Conservation (phyloP, 495 filamentous ascomycete genomes). For the Xylaria cubensis region DNA sequence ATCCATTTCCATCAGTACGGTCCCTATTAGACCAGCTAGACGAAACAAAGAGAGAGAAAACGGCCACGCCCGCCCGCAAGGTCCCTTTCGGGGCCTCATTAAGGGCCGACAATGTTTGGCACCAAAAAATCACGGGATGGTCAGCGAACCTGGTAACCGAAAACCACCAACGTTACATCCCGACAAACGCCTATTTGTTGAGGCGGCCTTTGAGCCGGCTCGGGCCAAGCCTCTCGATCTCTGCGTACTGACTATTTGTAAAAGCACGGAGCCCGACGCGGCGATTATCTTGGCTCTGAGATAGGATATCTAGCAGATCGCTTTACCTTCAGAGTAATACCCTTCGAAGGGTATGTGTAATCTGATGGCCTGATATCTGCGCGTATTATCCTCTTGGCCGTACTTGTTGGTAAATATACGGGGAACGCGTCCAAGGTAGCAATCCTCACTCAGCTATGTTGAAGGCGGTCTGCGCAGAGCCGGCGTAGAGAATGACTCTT, state of each 20-base stretch:
- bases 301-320: not conserved
- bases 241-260: not conserved
- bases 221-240: not conserved
- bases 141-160: not conserved
- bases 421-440: not conserved
- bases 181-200: not conserved
- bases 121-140: not conserved
- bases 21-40: not conserved
- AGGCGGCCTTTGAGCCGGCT: not conserved
- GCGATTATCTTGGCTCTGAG: not conserved
- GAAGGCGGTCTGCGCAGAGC: not conserved
- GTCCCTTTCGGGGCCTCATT: slow-evolving; percentile 1
- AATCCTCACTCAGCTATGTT: not conserved
- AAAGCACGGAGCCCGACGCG: slow-evolving; percentile 1
- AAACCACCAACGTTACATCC: not conserved
- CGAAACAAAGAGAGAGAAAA: not conserved
- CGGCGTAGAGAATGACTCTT: not conserved
- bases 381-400: not conserved
- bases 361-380: not conserved
- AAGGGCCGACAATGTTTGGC: not conserved
- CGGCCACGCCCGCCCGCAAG: not conserved
- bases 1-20: not conserved
- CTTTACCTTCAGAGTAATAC: not conserved
- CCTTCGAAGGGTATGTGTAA: not conserved
- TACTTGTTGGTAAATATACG: not conserved